phyloP scores from a whole-genome alignment of 176 grass and related monocot species.

The Oryza rufipogon region DNA sequence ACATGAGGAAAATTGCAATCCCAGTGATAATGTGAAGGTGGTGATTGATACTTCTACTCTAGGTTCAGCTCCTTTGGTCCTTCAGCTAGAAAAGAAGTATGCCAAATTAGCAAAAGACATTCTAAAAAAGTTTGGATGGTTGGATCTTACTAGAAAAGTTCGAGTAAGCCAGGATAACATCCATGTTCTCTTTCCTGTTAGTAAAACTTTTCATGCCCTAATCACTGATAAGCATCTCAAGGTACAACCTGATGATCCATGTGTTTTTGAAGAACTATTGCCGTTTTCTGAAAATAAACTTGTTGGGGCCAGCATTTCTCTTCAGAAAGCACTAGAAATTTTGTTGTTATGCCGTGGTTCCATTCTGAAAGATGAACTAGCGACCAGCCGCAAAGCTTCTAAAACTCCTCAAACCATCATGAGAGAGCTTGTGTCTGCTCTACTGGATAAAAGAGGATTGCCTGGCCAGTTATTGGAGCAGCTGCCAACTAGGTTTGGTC shows the following conservation, averaged over 20 bases:
- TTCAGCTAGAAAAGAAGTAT: conserved; percentile 74
- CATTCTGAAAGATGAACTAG: conserved; percentile 71
- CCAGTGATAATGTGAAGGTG: conserved; percentile 22
- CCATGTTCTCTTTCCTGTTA: conserved; percentile 73
- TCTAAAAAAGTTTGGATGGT: conserved; percentile 79
- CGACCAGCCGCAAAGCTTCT: conserved; percentile 51
- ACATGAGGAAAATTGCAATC: conserved; percentile 24
- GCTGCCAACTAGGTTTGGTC: conserved; percentile 81
- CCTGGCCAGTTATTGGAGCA: conserved; percentile 62
- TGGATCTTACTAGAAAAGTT: conserved; percentile 93
- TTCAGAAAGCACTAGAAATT: conserved; percentile 50
- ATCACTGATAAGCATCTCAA: conserved; percentile 44
- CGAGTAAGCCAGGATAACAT: conserved; percentile 57
- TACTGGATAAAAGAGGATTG: conserved; percentile 69
- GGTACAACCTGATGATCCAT: conserved; percentile 37
- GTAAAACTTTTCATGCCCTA: conserved; percentile 51
- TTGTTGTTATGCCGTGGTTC: conserved; percentile 58
- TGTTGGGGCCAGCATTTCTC: conserved; percentile 41
- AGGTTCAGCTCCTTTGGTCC: conserved; percentile 40
- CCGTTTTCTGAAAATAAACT: conserved; percentile 41
- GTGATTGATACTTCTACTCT: conserved; percentile 27
- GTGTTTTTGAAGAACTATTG: conserved; percentile 34
- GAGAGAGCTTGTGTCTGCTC: conserved; percentile 70
- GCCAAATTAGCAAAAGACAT: conserved; percentile 87
- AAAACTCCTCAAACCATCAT: conserved; percentile 79